Evolutionary conservation across 495 filamentous ascomycete species (phyloP).

Genomic region (Cercophora sp.): DNA sequence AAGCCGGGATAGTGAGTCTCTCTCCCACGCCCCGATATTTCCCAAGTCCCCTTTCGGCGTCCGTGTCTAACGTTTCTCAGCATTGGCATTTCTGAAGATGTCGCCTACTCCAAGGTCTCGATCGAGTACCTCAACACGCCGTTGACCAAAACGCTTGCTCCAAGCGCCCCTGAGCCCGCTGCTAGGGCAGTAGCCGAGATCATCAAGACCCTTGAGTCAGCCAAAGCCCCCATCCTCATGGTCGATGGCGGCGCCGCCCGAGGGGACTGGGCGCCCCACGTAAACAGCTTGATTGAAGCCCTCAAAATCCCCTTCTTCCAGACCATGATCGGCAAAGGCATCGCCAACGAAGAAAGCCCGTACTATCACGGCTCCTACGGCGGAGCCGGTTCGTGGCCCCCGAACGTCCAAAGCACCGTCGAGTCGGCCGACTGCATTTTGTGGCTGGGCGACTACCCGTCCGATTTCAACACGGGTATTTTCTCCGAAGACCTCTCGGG

Average conservation of each 20-base stretch:
- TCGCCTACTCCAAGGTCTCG: constrained; percentile 27
- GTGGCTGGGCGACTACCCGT: constrained; percentile 33
- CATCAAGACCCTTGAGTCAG: constrained; percentile 18
- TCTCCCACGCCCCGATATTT: constrained; percentile 1
- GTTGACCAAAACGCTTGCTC: constrained; percentile 16
- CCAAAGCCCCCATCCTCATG: constrained; percentile 30
- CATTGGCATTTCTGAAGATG: constrained; percentile 29
- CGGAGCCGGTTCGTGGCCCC: constrained; percentile 24
- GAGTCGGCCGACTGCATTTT: constrained; percentile 34
- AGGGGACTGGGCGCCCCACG: constrained; percentile 19
- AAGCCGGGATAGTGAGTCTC: constrained; percentile 18
- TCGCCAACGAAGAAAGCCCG: constrained; percentile 25
- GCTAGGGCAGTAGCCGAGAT: constrained; percentile 25
- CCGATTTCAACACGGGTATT: constrained; percentile 35
- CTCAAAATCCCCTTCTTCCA: constrained; percentile 31
- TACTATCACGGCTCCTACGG: constrained; percentile 31
- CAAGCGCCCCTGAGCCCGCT: constrained; percentile 12
- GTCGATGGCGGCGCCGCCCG: constrained; percentile 30
- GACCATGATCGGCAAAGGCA: constrained; percentile 35
- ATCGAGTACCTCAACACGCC: constrained; percentile 20
- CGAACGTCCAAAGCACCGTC: constrained; percentile 19
- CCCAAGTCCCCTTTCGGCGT: no score
- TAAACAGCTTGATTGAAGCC: constrained; percentile 26
- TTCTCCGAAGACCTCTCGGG: constrained; percentile 31
- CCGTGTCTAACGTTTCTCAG: not conserved